Evolutionary conservation across 2,329 filamentous ascomycete genomes (phyloP).

Genomic region (Tolypocladium sp.): DNA sequence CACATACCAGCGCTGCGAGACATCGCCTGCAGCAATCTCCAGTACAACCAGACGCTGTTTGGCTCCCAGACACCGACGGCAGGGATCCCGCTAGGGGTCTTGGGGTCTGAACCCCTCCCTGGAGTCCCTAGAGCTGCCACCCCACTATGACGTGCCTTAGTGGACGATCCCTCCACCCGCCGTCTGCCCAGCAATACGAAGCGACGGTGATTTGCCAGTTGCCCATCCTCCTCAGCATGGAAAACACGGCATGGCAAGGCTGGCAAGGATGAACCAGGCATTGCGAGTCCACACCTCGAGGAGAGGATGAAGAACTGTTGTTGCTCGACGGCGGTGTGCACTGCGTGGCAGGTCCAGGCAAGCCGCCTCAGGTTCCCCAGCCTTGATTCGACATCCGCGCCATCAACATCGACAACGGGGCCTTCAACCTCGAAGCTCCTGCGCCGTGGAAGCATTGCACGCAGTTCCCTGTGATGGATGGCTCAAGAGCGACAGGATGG

Average conservation of each 20-base stretch:
- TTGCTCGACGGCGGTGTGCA: too few species aligned
- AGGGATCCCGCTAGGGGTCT: neutral
- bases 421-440: neutral
- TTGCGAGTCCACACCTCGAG: neutral
- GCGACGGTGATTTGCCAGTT: neutral
- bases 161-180: neutral
- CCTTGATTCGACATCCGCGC: too few species aligned
- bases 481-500: too few species aligned
- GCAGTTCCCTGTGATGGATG: too few species aligned
- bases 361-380: too few species aligned
- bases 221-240: neutral
- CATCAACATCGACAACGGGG: neutral
- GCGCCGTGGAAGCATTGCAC: neutral
- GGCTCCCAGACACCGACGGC: too few species aligned
- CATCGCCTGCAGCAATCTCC: neutral
- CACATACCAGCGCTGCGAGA: neutral
- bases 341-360: too few species aligned
- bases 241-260: neutral
- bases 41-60: too few species aligned
- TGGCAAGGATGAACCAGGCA: neutral
- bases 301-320: too few species aligned
- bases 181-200: neutral
- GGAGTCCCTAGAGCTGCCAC: neutral
- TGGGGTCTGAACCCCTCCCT: neutral
- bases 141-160: neutral